A percentile compares a stretch with the other conserved stretches of the same genome.
phyloP scores from a whole-genome alignment of 768 basidiomycete species.

The Kwoniella mangroviensis region DNA sequence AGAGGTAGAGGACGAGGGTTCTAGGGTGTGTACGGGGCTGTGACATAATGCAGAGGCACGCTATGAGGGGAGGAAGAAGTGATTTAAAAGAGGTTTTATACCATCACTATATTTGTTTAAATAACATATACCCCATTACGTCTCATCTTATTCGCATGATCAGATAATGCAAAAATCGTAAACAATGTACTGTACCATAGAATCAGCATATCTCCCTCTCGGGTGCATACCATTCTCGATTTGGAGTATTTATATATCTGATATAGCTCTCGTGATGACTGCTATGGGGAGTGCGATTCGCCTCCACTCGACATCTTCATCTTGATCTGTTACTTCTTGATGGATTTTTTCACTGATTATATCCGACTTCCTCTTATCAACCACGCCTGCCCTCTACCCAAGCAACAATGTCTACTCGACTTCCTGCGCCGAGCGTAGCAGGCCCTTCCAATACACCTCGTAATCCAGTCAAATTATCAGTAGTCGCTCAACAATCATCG shows the following conservation, averaged over 20 bases:
- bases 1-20: conserved; percentile 65
- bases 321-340: background rate
- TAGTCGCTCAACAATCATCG: conserved; percentile 6
- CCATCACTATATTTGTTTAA: background rate
- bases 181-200: background rate
- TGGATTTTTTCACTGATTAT: background rate
- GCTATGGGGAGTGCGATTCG: background rate
- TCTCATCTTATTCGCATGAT: conserved; percentile 7
- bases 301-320: conserved; percentile 13
- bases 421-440: background rate
- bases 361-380: background rate
- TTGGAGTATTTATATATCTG: too few species aligned
- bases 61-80: background rate
- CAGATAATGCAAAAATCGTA: background rate
- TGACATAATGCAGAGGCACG: background rate
- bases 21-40: conserved; percentile 12
- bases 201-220: too few species aligned
- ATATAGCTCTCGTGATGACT: too few species aligned
- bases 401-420: background rate
- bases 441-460: conserved; percentile 7
- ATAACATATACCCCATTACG: background rate
- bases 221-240: too few species aligned
- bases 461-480: conserved; percentile 14
- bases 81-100: too few species aligned
- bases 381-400: background rate